phyloP scores from a whole-genome alignment of 371 early-diverging fungal genomes.

The Haplosporangium sp. region DNA sequence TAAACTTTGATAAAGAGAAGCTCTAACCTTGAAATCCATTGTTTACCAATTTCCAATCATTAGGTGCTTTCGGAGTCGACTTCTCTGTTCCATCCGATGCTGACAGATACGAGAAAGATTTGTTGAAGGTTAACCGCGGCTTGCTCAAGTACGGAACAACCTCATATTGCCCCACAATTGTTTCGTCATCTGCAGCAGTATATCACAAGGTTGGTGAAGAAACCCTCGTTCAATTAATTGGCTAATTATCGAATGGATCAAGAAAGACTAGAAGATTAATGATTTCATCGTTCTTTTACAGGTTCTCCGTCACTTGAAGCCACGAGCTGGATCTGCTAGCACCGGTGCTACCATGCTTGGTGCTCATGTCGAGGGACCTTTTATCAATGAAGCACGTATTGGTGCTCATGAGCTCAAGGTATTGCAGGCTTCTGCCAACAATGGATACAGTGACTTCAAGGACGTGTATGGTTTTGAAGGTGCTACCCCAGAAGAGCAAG shows the following conservation, averaged over 20 bases:
- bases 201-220: conserved; percentile 73
- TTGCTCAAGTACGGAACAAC: conserved; percentile 85
- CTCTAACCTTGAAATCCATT: too few relatives aligned
- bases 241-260: too few relatives aligned
- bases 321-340: conserved; percentile 75
- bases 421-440: conserved; percentile 69
- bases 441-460: conserved; percentile 78
- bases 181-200: conserved; percentile 79
- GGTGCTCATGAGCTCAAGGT: conserved; percentile 85
- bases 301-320: conserved; percentile 76
- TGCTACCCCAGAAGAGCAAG: conserved; percentile 55
- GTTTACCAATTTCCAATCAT: not conserved
- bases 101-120: conserved; percentile 60
- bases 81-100: conserved; percentile 76
- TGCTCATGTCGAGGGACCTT: conserved; percentile 90
- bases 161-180: conserved; percentile 87
- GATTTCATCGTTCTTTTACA: conserved; percentile 20
- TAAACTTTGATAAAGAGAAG: not conserved
- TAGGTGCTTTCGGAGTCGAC: conserved; percentile 86
- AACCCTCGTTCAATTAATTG: too few relatives aligned
- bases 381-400: conserved; percentile 78
- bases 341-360: conserved; percentile 85
- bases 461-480: conserved; percentile 75
- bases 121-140: conserved; percentile 79
- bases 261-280: too few relatives aligned